These are phyloP conservation scores for Hypoxylon sp. DNA, from an alignment of 2,329 filamentous ascomycete species.

Conservation along the genomic window DNA sequence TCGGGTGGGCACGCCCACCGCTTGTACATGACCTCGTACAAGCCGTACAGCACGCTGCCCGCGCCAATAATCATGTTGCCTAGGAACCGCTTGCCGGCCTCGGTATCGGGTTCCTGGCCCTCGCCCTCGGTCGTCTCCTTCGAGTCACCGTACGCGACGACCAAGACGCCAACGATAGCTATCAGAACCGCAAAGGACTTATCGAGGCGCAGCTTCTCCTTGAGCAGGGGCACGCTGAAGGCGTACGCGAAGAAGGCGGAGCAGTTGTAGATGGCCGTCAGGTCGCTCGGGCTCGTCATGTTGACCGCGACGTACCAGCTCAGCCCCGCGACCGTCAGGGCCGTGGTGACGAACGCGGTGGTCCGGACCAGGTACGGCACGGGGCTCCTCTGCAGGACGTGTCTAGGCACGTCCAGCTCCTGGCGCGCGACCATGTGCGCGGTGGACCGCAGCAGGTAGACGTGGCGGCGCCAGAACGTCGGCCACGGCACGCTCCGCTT, in stretches of 20 bases:
- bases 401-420: constrained; percentile 73
- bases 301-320: constrained; percentile 97
- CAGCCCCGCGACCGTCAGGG: constrained; percentile 88
- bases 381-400: constrained; percentile 56
- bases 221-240: constrained; percentile 90
- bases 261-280: constrained; percentile 99
- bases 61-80: constrained; percentile 94
- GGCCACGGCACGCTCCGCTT: constrained; percentile 83
- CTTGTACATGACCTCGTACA: constrained; percentile 99
- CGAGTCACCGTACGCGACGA: constrained; percentile 93
- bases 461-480: constrained; percentile 81
- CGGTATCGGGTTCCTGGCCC: constrained; percentile 47
- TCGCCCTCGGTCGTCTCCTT: constrained; percentile 62
- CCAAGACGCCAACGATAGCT: constrained; percentile 87
- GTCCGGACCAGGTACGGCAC: constrained; percentile 79
- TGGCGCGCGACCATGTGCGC: constrained; percentile 87
- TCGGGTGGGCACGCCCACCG: constrained; percentile 92
- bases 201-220: constrained; percentile 83
- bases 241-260: constrained; percentile 98
- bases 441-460: constrained; percentile 63
- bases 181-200: constrained; percentile 89
- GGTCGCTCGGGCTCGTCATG: constrained; percentile 89
- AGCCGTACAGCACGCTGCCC: constrained; percentile 91
- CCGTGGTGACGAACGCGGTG: constrained; percentile 84
- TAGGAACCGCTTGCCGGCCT: constrained; percentile 74